phyloP scores from a whole-genome alignment of 768 basidiomycete genomes.

The Rhodosporidiobolus sp. region DNA sequence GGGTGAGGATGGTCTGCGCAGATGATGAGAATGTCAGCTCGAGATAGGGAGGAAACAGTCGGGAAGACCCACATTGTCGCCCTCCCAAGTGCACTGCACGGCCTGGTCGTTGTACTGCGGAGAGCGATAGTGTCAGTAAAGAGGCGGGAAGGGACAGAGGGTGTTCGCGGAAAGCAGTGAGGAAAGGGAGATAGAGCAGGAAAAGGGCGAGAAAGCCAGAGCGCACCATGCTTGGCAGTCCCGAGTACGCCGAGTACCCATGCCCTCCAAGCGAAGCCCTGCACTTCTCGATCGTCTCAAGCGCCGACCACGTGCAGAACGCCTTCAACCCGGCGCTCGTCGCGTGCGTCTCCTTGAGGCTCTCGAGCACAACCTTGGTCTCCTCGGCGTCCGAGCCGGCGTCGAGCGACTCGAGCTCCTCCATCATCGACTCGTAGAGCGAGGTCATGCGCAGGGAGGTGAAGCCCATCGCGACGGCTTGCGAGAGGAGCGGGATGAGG shows the following conservation, averaged over 20 bases:
- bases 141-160: neutral
- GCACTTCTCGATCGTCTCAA: conserved; percentile 53
- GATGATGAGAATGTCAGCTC: neutral
- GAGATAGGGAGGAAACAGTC: neutral
- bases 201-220: neutral
- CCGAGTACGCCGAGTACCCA: conserved; percentile 51
- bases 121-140: no score
- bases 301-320: conserved; percentile 53
- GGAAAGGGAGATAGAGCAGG: conserved; percentile 36
- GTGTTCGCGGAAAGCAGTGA: no score
- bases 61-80: conserved; percentile 48
- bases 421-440: conserved; percentile 41
- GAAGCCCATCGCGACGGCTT: conserved; percentile 47
- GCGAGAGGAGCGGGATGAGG: conserved; percentile 46
- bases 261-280: conserved; percentile 52
- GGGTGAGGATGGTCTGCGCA: conserved; percentile 37
- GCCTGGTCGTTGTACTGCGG: conserved; percentile 51
- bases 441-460: conserved; percentile 43
- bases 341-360: conserved; percentile 54
- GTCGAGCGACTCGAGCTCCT: conserved; percentile 41
- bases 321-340: conserved; percentile 53
- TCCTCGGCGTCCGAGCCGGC: conserved; percentile 46
- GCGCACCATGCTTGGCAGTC: conserved; percentile 40
- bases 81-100: conserved; percentile 53
- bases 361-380: conserved; percentile 50